These are phyloP conservation scores for Vachellia pachyceras DNA, from an alignment of 306 rosid genomes.

Conservation along the genomic window DNA sequence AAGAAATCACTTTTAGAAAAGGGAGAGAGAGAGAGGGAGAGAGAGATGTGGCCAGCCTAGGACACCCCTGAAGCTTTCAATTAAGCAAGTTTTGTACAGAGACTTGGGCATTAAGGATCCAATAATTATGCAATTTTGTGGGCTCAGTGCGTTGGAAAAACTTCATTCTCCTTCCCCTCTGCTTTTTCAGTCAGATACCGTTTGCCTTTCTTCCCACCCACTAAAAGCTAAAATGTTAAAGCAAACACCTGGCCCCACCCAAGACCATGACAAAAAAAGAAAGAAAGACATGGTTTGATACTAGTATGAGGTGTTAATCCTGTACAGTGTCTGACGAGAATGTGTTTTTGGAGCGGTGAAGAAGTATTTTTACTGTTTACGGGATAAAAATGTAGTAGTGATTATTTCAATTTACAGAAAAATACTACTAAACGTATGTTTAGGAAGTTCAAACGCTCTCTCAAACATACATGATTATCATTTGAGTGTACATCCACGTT, in stretches of 20 bases:
- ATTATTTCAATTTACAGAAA: too few species aligned
- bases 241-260: conserved; percentile 22
- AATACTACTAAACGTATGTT: too few species aligned
- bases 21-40: conserved; percentile 39
- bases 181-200: conserved; percentile 10
- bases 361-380: too few species aligned
- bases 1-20: conserved; percentile 54
- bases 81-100: conserved; percentile 32
- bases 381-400: too few species aligned
- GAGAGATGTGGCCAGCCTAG: conserved; percentile 61
- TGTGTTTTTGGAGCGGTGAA: too few species aligned
- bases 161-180: conserved; percentile 2
- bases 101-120: conserved; percentile 70
- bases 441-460: too few species aligned
- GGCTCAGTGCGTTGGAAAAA: conserved; percentile 24
- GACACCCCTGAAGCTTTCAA: conserved; percentile 47
- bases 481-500: too few species aligned
- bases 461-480: too few species aligned
- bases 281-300: too few species aligned
- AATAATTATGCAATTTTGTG: conserved; percentile 40
- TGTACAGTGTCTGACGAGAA: too few species aligned
- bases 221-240: conserved; percentile 15
- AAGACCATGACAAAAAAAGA: not conserved
- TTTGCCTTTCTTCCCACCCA: conserved; percentile 10
- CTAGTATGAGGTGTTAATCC: too few species aligned